A percentile compares a stretch with the other conserved stretches of the same genome.
Evolutionary conservation across 2,329 filamentous ascomycete genomes (phyloP).

Genomic region (Biscogniauxia sp.): DNA sequence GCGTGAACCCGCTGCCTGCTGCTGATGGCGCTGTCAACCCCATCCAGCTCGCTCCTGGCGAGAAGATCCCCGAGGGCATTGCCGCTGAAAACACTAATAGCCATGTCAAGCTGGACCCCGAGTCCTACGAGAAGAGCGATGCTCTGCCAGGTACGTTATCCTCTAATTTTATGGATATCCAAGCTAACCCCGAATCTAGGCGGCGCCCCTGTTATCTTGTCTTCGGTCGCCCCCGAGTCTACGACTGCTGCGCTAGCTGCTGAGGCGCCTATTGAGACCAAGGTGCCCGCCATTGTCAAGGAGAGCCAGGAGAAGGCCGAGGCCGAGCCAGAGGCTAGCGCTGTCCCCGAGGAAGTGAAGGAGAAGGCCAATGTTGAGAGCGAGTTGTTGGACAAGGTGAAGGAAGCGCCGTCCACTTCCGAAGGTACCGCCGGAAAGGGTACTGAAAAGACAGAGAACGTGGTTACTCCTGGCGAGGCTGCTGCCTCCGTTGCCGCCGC

Average conservation of each 20-base stretch:
- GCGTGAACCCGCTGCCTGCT: conserved; percentile 61
- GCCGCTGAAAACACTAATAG: conserved; percentile 66
- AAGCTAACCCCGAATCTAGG: conserved; percentile 20
- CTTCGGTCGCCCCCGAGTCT: conserved; percentile 41
- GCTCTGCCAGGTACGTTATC: conserved; percentile 49
- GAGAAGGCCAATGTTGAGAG: conserved; percentile 71
- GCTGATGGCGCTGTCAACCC: conserved; percentile 71
- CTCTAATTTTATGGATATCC: neutral
- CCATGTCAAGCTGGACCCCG: conserved; percentile 76
- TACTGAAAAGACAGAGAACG: conserved; percentile 51
- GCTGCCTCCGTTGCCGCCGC: conserved; percentile 42
- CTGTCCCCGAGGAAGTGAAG: conserved; percentile 60
- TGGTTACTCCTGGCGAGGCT: conserved; percentile 41
- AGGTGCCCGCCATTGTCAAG: conserved; percentile 63
- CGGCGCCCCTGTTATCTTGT: conserved; percentile 19
- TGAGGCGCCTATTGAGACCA: conserved; percentile 43
- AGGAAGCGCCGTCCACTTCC: conserved; percentile 56
- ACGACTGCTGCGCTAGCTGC: conserved; percentile 41
- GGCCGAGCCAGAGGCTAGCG: conserved; percentile 65
- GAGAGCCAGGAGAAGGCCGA: conserved; percentile 69
- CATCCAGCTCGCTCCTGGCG: conserved; percentile 73
- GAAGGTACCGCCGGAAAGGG: conserved; percentile 53
- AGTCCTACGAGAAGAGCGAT: conserved; percentile 81
- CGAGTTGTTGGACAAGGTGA: conserved; percentile 67
- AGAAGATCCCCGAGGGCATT: conserved; percentile 72